Evolutionary conservation across 306 rosid species (phyloP).

Genomic region (Vigna hirtella): DNA sequence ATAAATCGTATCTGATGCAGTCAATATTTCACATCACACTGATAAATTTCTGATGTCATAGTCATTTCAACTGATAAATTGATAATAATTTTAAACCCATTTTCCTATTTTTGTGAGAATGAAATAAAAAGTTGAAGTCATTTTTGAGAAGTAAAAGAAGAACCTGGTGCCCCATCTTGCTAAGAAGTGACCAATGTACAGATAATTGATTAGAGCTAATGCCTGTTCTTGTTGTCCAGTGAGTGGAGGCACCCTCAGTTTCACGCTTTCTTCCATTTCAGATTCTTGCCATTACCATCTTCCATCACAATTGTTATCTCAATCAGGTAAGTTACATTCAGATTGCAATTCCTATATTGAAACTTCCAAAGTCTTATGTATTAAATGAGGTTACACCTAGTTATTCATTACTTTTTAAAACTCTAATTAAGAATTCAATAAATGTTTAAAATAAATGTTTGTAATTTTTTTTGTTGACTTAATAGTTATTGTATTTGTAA

Average conservation of each 20-base stretch:
- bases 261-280: constrained; percentile 47
- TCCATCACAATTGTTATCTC: neutral
- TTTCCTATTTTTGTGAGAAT: constrained; percentile 2
- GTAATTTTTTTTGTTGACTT: too few relatives aligned
- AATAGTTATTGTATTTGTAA: too few relatives aligned
- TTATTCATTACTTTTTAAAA: neutral
- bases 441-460: too few relatives aligned
- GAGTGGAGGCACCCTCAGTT: constrained; percentile 42
- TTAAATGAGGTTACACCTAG: neutral
- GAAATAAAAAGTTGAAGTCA: constrained; percentile 1
- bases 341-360: constrained; percentile 10
- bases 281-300: constrained; percentile 3
- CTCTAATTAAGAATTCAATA: neutral
- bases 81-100: constrained; percentile 15
- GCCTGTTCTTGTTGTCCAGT: constrained; percentile 44
- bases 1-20: constrained; percentile 7
- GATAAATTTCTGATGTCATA: neutral
- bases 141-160: neutral
- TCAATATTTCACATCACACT: constrained; percentile 3
- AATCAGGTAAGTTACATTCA: constrained; percentile 11
- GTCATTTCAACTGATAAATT: neutral
- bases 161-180: constrained; percentile 92
- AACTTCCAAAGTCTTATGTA: neutral
- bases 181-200: constrained; percentile 73
- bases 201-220: constrained; percentile 52